These are phyloP conservation scores for Phytomonas francai DNA, from an alignment of 208 protist genomes.

Conservation along the genomic window DNA sequence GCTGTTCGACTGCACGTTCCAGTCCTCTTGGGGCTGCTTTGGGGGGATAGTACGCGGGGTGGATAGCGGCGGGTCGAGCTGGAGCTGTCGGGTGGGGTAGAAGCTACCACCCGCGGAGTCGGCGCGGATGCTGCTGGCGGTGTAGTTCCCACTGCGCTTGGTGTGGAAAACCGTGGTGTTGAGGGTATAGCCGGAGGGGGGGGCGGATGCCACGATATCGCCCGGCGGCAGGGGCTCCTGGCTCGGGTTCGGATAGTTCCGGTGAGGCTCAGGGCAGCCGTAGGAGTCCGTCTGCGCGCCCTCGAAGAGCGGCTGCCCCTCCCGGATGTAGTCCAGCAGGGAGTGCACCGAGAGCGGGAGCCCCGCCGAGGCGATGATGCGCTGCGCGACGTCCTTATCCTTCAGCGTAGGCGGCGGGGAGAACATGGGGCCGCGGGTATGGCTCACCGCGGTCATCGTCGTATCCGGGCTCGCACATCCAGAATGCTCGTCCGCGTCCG, in stretches of 20 bases:
- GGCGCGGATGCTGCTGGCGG: not conserved
- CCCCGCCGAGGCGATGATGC: slow-evolving; percentile 56
- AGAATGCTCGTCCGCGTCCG: not conserved
- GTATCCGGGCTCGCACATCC: too few species aligned
- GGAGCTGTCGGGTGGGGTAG: too few species aligned
- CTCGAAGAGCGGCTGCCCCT: slow-evolving; percentile 30
- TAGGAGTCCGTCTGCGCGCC: slow-evolving; percentile 12
- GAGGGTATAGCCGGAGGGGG: too few species aligned
- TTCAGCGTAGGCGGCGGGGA: slow-evolving; percentile 14
- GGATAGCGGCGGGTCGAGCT: too few species aligned
- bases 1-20: slow-evolving; percentile 8
- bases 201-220: too few species aligned
- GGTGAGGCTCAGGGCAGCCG: slow-evolving; percentile 15
- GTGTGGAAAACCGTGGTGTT: too few species aligned
- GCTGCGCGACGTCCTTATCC: slow-evolving; percentile 30
- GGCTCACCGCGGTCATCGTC: too few species aligned
- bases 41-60: not conserved
- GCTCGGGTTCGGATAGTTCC: slow-evolving; percentile 48
- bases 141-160: not conserved
- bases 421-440: too few species aligned
- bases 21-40: not conserved
- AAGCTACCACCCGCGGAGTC: slow-evolving; percentile 7
- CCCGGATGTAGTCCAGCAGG: slow-evolving; percentile 42
- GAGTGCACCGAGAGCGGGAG: slow-evolving; percentile 43
- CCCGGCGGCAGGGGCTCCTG: slow-evolving; percentile 20